Conservation (phyloP, 2,329 filamentous ascomycete species). For the Nemania bipapillata region DNA sequence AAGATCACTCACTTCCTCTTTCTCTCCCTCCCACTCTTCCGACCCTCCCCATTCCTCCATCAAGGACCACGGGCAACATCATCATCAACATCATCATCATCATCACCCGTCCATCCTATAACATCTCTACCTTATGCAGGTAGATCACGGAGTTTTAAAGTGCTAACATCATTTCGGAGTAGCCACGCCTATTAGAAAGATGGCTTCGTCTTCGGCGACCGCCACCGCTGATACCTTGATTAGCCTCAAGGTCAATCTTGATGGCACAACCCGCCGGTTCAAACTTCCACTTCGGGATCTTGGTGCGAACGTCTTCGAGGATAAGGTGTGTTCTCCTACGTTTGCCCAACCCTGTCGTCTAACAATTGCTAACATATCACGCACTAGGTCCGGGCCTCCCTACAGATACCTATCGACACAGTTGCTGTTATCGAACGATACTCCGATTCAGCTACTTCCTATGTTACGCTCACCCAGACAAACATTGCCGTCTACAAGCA, state of each 20-base stretch:
- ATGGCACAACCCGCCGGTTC: conserved; percentile 81
- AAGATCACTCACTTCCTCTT: conserved; percentile 16
- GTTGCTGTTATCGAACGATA: conserved; percentile 85
- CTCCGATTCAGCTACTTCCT: conserved; percentile 88
- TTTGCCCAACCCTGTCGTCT: neutral
- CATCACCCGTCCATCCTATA: conserved; percentile 10
- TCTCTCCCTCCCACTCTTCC: conserved; percentile 13
- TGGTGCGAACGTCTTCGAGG: conserved; percentile 75
- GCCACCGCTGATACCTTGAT: conserved; percentile 74
- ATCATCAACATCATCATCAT: conserved; percentile 23
- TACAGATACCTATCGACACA: conserved; percentile 71
- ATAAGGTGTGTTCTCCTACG: conserved; percentile 73
- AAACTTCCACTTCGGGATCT: conserved; percentile 91
- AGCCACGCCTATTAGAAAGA: conserved; percentile 47
- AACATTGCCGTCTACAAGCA: conserved; percentile 94
- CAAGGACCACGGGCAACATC: conserved; percentile 17
- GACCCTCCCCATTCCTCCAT: conserved; percentile 18
- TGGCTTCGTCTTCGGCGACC: conserved; percentile 50
- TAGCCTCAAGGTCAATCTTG: conserved; percentile 84
- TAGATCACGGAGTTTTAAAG: neutral
- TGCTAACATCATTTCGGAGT: conserved; percentile 15
- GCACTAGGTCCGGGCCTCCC: conserved; percentile 73
- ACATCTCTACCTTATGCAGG: conserved; percentile 1
- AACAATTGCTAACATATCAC: conserved; percentile 19
- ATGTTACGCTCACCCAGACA: conserved; percentile 79